Conservation (phyloP, 208 protist species). For the Trypanosoma boissoni region DNA sequence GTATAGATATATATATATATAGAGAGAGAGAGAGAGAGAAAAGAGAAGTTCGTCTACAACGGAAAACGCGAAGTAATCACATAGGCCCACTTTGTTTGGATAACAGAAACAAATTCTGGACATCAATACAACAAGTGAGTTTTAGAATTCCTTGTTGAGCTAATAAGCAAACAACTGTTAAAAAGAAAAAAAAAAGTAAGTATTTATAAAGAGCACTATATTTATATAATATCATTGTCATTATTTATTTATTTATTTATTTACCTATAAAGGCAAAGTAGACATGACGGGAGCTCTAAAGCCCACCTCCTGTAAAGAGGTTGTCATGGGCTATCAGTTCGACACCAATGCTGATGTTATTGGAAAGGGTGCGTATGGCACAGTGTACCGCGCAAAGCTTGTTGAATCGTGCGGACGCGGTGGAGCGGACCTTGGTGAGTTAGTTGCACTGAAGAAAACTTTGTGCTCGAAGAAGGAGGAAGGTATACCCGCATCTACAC, state of each 20-base stretch:
- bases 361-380: conserved; percentile 96
- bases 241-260: conserved; percentile 19
- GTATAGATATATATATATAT: not conserved
- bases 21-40: conserved; percentile 2
- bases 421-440: not conserved
- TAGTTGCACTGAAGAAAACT: conserved; percentile 85
- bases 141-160: too few relatives aligned
- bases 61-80: not conserved
- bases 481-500: conserved; percentile 79
- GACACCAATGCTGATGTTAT: conserved; percentile 89
- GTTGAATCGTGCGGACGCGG: conserved; percentile 8
- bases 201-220: conserved; percentile 8
- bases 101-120: too few relatives aligned
- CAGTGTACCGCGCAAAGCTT: conserved; percentile 89
- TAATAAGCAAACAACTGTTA: too few relatives aligned
- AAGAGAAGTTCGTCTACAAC: not conserved
- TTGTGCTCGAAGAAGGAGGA: conserved; percentile 63
- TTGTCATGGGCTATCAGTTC: conserved; percentile 27
- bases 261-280: conserved; percentile 1
- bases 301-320: conserved; percentile 5
- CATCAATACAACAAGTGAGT: too few relatives aligned
- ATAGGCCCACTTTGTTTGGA: too few relatives aligned
- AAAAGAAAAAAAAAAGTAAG: not conserved
- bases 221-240: too few relatives aligned
- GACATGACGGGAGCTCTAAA: not conserved